Conservation (phyloP, 179 eudicot species). For the Sideroxylon spinosum region DNA sequence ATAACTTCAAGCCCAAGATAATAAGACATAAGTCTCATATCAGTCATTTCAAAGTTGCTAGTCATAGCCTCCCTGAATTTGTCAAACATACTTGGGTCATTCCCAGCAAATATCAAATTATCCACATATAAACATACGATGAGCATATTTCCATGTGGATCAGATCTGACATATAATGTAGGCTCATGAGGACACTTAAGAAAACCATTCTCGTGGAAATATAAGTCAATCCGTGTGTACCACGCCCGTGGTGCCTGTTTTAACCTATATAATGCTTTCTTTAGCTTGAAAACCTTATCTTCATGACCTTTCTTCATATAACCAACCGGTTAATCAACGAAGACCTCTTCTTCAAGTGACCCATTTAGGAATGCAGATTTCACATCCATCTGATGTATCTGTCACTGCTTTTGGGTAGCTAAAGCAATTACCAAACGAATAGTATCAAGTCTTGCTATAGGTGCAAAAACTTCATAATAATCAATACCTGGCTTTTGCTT, state of each 20-base stretch:
- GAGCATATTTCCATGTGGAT: not conserved
- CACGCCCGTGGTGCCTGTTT: not conserved
- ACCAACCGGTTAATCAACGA: too few relatives aligned
- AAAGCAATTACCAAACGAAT: conserved; percentile 3
- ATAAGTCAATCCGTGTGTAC: conserved; percentile 2
- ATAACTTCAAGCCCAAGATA: conserved; percentile 2
- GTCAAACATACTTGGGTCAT: not conserved
- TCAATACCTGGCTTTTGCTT: too few relatives aligned
- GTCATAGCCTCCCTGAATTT: not conserved
- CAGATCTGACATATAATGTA: not conserved
- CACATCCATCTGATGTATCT: not conserved
- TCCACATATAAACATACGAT: not conserved
- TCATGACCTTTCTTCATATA: too few relatives aligned
- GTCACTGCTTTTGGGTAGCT: not conserved
- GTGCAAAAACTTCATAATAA: too few relatives aligned
- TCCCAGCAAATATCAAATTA: not conserved
- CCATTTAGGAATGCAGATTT: not conserved
- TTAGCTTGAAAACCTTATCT: too few relatives aligned
- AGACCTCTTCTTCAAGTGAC: not conserved
- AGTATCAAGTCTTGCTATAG: not conserved
- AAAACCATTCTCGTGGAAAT: not conserved
- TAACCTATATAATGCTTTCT: not conserved
- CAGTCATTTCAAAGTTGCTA: not conserved
- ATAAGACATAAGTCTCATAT: not conserved
- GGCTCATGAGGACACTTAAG: not conserved